A percentile compares a stretch with the other conserved stretches of the same genome.
These are phyloP conservation scores for Aureobasidium musti DNA, from an alignment of 2,329 filamentous ascomycete genomes.

Conservation along the genomic window DNA sequence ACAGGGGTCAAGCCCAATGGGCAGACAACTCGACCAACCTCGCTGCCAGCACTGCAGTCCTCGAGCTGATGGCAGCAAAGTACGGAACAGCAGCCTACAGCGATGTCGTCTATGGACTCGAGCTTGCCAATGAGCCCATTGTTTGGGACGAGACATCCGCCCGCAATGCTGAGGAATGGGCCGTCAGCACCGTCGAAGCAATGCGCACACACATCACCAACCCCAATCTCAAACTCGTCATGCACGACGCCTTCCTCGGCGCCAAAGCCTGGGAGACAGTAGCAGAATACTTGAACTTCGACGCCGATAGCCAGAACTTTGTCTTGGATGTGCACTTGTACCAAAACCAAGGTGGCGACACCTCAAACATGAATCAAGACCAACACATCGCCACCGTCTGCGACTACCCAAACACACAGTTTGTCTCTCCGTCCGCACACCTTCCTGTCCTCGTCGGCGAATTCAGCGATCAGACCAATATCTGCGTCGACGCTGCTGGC, in stretches of 20 bases:
- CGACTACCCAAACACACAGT: constrained; percentile 64
- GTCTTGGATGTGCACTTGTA: constrained; percentile 65
- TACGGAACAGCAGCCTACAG: constrained; percentile 57
- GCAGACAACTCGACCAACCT: constrained; percentile 54
- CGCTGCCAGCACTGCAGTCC: constrained; percentile 54
- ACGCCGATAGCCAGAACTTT: constrained; percentile 56
- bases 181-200: constrained; percentile 55
- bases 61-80: constrained; percentile 59
- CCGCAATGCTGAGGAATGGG: constrained; percentile 54
- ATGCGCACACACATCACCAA: constrained; percentile 37
- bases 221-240: constrained; percentile 50
- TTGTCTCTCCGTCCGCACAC: constrained; percentile 41
- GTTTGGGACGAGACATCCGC: constrained; percentile 49
- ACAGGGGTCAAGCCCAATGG: constrained; percentile 46
- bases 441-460: constrained; percentile 55
- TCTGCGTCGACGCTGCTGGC: constrained; percentile 56
- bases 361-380: constrained; percentile 43
- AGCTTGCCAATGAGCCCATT: constrained; percentile 60
- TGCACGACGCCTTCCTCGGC: constrained; percentile 60
- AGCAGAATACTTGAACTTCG: constrained; percentile 55
- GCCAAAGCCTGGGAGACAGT: constrained; percentile 61
- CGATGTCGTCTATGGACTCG: constrained; percentile 60
- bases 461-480: constrained; percentile 59
- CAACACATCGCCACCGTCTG: constrained; percentile 49
- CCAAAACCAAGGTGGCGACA: constrained; percentile 45